Base-by-base conservation (phyloP, 192 early-diverging fungal genomes). In the Backusella liffmaniae region DNA sequence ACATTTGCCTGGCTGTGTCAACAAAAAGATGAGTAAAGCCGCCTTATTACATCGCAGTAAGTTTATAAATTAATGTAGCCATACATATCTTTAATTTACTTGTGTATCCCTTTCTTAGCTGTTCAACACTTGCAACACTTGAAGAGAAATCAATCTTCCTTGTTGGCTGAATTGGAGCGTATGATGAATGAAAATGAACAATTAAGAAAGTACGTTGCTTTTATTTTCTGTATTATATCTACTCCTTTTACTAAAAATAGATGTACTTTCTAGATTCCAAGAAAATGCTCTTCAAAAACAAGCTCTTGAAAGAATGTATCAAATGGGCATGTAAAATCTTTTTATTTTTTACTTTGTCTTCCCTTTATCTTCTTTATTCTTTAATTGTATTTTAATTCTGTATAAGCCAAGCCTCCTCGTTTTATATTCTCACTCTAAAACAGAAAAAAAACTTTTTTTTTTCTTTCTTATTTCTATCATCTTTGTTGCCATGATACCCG, bases 21-120 rank as follows among this genome's bases (percentile, higher is more conserved):
- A 82, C 30, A 79, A 82, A 23, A 84, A 84, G 72, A 84, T 84
- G 83, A 82, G 81, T 37, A 84, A 84, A 53, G 83, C 83, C 56
- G 76, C 76, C 30, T 37, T 84, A 35, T 74, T 84, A 35, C 81
- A 82, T 49, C 73, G 78, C 72, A 82, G 81, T 83, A 75, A 51
- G 66, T 80, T 23, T 32, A 18, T 39, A 62, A 62, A 29, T 62
- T 62, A 62, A 62, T 62, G 56, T 62, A 62, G 56, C 56, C 8
- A 10, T 29, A 13, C 26, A 29, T 29, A 29, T 29, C 21, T 3
- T 62, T 62, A 62, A 62, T 62, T 62, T 62, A 62, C 26, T 29
- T 29, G n/a, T 13, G 53, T n/a, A 73, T 10, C 29, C n/a, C 34
- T 72, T 23, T 46, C 70, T 29, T 70, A 79, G 82, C 83, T 66